These are phyloP conservation scores for Wickerhamiella siamensis DNA, from an alignment of 805 yeast genomes.

Conservation along the genomic window DNA sequence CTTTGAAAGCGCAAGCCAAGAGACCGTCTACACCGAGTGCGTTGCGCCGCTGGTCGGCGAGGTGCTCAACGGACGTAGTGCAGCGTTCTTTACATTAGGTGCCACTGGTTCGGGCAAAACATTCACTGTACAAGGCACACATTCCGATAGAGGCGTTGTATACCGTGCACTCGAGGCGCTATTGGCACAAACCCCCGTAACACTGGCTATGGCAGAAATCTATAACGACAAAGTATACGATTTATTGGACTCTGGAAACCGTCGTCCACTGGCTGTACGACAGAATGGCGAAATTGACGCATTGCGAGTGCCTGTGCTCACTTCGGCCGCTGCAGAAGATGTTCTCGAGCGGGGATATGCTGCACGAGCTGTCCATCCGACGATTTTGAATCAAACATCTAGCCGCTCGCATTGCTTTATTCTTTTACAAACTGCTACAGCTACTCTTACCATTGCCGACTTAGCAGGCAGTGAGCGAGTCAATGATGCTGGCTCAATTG, in stretches of 20 bases:
- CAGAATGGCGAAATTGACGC: constrained; percentile 26
- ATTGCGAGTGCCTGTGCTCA: constrained; percentile 29
- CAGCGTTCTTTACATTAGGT: constrained; percentile 36
- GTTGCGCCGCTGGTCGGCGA: constrained; percentile 25
- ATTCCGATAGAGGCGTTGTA: constrained; percentile 27
- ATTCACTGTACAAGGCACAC: constrained; percentile 20
- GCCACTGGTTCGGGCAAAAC: constrained; percentile 41
- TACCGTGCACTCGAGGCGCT: constrained; percentile 25
- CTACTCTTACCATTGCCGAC: constrained; percentile 33
- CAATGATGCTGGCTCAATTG: constrained; percentile 32
- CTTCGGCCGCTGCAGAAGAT: constrained; percentile 26
- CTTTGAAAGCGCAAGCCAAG: constrained; percentile 19
- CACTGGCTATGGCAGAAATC: constrained; percentile 40
- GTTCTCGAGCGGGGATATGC: constrained; percentile 29
- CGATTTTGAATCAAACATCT: constrained; percentile 31
- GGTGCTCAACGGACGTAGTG: constrained; percentile 26
- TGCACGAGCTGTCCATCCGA: constrained; percentile 30
- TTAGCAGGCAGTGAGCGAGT: constrained; percentile 42
- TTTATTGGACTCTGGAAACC: constrained; percentile 20
- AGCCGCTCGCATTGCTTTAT: constrained; percentile 42
- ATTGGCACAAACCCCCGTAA: constrained; percentile 22
- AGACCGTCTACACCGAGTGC: constrained; percentile 26
- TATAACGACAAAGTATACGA: constrained; percentile 34
- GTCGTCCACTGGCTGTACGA: neutral
- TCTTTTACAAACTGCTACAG: constrained; percentile 28